Base-by-base conservation (phyloP, 495 filamentous ascomycete species). In the Penicillium verhagenii region DNA sequence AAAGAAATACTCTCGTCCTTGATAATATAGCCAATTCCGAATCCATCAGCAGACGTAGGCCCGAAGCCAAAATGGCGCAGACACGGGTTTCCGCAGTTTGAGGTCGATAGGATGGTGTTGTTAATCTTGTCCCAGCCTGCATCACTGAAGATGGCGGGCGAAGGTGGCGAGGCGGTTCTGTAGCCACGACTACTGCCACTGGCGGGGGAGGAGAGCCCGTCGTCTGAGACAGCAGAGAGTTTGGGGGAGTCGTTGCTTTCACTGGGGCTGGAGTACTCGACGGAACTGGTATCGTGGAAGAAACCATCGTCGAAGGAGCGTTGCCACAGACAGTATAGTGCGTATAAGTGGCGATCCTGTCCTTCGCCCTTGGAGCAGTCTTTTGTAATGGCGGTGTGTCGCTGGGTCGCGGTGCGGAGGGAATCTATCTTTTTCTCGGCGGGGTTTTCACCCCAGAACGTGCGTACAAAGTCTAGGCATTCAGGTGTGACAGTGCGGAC, bases 41-140 rank as follows among this genome's bases (percentile, higher is more conserved):
- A 97, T 0, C 94, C 94, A 50, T 97, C 95, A 24, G 87, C 93
- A 3, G 88, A 92, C 0, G 92, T 95, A 3, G 94, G 94, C 0
- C 94, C 94, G 71, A 98, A 98, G 10, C 94, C 94, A 62, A 98
- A 98, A 44, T 96, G 91, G 1, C 94, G 87, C 13, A 98, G 82
- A n/a, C 89, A 92, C 2, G 94, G 94, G 72, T 98, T 98, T 51
- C 94, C 94, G 72, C 94, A 98, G 74, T 98, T 98, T n/a, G 92
- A 96, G 1, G 94, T 97, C 28, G 89, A 94, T 18, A 98, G 76
- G 61, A 97, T 90, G 14, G 94, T 97, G 58, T 83, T 96, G 78
- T 97, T 97, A 54, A 96, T 81, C 59, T 88, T 91, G 71, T 97
- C 93, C 91, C 92, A 98, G 39, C 91, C 94, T 0, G 81, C 50